Evolutionary conservation across 768 basidiomycete genomes (phyloP).

Genomic region (Auricularia sp.): DNA sequence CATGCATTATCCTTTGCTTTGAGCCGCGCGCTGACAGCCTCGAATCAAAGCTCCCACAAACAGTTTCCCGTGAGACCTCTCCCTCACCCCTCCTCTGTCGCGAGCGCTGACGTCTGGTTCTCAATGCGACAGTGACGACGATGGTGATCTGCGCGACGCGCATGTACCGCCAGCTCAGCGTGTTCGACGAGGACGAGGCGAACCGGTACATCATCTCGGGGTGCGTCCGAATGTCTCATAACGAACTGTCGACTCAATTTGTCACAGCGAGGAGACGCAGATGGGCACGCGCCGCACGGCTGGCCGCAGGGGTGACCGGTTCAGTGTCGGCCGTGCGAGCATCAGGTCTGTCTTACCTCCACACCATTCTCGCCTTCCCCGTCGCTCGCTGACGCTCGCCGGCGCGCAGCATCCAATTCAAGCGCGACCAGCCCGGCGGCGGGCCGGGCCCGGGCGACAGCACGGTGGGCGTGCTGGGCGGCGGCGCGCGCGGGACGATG

Average conservation of each 20-base stretch:
- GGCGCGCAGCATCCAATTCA: slow-evolving; percentile 10
- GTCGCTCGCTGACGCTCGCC: slow-evolving; percentile 6
- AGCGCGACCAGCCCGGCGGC: slow-evolving; percentile 10
- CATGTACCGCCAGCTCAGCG: neutral
- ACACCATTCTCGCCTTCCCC: no score
- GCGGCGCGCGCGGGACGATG: neutral
- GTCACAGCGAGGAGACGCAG: slow-evolving; percentile 5
- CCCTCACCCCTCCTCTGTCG: neutral
- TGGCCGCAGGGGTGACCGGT: slow-evolving; percentile 10
- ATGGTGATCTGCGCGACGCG: neutral
- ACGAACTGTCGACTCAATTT: no score
- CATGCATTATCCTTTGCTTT: neutral
- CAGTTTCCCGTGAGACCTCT: neutral
- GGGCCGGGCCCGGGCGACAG: slow-evolving; percentile 3
- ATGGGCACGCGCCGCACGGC: slow-evolving; percentile 22
- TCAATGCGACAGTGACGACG: neutral
- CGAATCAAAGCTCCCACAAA: neutral
- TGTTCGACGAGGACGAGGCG: neutral
- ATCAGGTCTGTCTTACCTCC: no score
- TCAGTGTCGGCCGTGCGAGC: no score
- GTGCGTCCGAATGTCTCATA: no score
- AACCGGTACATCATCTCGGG: slow-evolving; percentile 39
- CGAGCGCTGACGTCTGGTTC: no score
- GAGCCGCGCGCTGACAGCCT: neutral
- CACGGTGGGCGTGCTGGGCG: slow-evolving; percentile 7